Percentiles rank a stretch among this genome's conserved stretches.
These are phyloP conservation scores for Tympanopsis confertula DNA, from an alignment of 2,329 filamentous ascomycete genomes.

Conservation along the genomic window DNA sequence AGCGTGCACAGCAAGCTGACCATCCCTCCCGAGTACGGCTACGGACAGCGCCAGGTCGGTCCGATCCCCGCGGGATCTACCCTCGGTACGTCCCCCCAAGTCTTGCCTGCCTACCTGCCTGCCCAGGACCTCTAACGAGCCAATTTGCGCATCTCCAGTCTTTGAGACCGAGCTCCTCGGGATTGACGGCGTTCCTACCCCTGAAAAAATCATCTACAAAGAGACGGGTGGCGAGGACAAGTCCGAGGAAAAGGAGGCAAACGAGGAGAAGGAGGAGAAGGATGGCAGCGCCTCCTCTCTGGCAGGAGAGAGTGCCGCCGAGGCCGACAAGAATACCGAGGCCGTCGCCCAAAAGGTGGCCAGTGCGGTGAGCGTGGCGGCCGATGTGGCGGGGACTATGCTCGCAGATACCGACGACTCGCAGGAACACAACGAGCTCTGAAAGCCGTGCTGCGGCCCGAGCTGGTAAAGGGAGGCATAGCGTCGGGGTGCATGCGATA, in stretches of 20 bases:
- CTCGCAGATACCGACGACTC: slow-evolving; percentile 40
- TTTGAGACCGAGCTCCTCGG: slow-evolving; percentile 53
- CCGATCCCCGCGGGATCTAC: slow-evolving; percentile 47
- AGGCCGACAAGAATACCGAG: slow-evolving; percentile 19
- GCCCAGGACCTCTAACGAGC: slow-evolving; percentile 4
- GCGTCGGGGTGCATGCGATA: too few species aligned
- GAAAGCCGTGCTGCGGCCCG: too few species aligned
- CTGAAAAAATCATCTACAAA: slow-evolving; percentile 6
- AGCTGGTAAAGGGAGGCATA: too few species aligned
- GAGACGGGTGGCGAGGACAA: not conserved
- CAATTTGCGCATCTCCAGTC: slow-evolving; percentile 15
- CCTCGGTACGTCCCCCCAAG: slow-evolving; percentile 36
- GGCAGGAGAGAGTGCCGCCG: slow-evolving; percentile 9
- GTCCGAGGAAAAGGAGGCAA: not conserved
- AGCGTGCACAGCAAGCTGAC: slow-evolving; percentile 36
- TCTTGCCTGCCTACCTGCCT: slow-evolving; percentile 6
- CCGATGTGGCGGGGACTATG: slow-evolving; percentile 37
- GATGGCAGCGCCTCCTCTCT: too few species aligned
- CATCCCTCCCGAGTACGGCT: slow-evolving; percentile 46
- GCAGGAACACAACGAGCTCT: slow-evolving; percentile 51
- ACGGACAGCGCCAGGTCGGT: slow-evolving; percentile 38
- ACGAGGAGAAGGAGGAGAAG: not conserved
- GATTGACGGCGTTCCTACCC: slow-evolving; percentile 36
- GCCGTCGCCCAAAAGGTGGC: slow-evolving; percentile 32
- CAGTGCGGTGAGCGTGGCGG: slow-evolving; percentile 31